Base-by-base conservation (phyloP, 495 filamentous ascomycete genomes). In the Trichocladium antarcticum region DNA sequence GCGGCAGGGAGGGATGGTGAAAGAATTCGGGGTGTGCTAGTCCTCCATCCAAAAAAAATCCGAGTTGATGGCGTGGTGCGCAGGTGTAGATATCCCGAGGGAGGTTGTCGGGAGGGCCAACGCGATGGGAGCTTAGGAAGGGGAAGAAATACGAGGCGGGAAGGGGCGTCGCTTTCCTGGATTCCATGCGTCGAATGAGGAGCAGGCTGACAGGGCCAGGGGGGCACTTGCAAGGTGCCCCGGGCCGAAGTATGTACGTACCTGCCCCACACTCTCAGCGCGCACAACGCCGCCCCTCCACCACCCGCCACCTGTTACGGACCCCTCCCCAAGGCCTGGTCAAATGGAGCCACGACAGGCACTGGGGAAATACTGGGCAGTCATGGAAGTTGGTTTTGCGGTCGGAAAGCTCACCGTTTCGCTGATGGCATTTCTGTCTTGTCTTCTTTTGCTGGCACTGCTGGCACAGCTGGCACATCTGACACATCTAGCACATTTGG, bases 71-170 rank as follows among this genome's bases (percentile, higher is more conserved):
- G 39, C 20, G 40, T 42, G 16, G 16, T 22, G 28, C 14, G 10
- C 9, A 35, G 10, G 47, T 29, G 12, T 11, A 24, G 22, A 11
- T 3, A 16, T 51, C 3, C 37, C 36, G 42, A 36, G 36, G 32
- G 21, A 4, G 32, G 39, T 49, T 12, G 15, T 44, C 39, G 16
- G 38, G 15, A 10, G 21, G 31, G 21, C 32, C 37, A 24, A 48
- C 12, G 21, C 11, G 39, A 48, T 34, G 27, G 29, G 24, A 42
- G 42, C 37, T 46, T 45, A 50, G 38, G 37, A 34, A 50, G 38
- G 16, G 28, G 52, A 49, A 56, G 48, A 51, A 56, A 56, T 51
- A 56, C 53, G 53, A 56, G 49, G 53, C 53, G 53, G 53, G 53
- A 56, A 56, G 53, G 53, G 53, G 48, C 48, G 53, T 45, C 21